Conservation (phyloP, 306 rosid genomes). For the Rosa lucieae region DNA sequence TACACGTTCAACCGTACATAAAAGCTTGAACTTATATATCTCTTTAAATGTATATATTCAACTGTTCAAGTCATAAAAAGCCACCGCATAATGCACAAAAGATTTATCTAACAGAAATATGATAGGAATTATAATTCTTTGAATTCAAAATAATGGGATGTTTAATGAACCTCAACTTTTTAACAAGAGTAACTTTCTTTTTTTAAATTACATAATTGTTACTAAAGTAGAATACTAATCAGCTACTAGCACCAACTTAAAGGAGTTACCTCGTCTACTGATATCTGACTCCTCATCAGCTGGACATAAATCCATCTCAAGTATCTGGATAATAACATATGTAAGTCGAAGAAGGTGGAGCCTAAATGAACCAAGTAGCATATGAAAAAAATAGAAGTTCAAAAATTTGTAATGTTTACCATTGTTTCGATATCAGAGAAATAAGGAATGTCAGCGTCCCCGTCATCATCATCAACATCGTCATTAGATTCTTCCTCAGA, state of each 20-base stretch:
- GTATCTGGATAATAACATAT: constrained; percentile 58
- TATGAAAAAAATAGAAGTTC: constrained; percentile 6
- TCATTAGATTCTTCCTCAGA: constrained; percentile 32
- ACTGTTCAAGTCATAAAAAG: neutral
- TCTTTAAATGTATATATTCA: neutral
- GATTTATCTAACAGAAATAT: neutral
- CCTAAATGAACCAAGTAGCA: neutral
- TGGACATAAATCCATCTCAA: constrained; percentile 83
- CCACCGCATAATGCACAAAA: neutral
- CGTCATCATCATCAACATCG: constrained; percentile 4
- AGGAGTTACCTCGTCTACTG: constrained; percentile 61
- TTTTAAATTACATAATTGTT: neutral
- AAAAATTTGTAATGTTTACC: constrained; percentile 40
- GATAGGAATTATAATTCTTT: neutral
- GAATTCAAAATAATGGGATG: neutral
- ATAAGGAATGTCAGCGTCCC: constrained; percentile 42
- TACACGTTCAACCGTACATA: neutral
- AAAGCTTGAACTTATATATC: neutral
- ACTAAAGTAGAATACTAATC: constrained; percentile 16
- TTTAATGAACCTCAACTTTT: neutral
- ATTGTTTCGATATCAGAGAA: constrained; percentile 71
- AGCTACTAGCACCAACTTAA: constrained; percentile 18
- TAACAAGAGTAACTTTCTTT: neutral
- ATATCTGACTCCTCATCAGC: constrained; percentile 47
- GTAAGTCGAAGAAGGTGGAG: constrained; percentile 26